Base-by-base conservation (phyloP, 2,329 filamentous ascomycete genomes). In the Microsporum ferrugineum region DNA sequence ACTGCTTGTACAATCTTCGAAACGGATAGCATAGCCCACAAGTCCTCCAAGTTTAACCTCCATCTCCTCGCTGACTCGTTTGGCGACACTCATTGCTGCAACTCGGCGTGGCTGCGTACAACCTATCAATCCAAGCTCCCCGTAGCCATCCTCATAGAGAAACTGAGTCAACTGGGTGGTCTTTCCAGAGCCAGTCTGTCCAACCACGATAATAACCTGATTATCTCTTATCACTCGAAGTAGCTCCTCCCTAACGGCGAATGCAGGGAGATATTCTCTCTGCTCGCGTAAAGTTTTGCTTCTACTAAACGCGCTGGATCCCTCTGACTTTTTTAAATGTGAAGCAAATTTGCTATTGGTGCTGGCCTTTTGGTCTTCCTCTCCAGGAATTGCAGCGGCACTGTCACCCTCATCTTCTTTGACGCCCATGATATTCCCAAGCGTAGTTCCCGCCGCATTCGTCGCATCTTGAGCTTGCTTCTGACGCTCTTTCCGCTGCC, bases 31-130 rank as follows among this genome's bases (percentile, higher is more conserved):
- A 73, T 99, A 99, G 34, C 94, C 94, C 41, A 99, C 95, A 0
- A 87, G 83, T 61, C 87, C 86, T 57, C 94, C 94, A 7, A 99
- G 79, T 61, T 87, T 87, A 51, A 95, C 91, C 67, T 96, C 89
- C 95, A 99, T 99, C 76, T 99, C 94, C 76, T 99, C 94, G 62
- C 89, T 90, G 43, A 99, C 94, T 79, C 94, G 91, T 74, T 97
- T 97, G 1, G 94, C 94, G 33, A 99, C 94, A 76, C 91, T 96
- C 94, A 99, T 99, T 27, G 94, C 94, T 29, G 94, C 94, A 38
- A 99, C 95, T 80, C 94, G 88, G 68, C 94, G 85, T 59, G 94
- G 94, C 68, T 99, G 94, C 1, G 94, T 99, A 71, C 94, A 99
- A 3, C 91, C 92, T 67, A 99, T 97, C 81, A 96, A 86, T 57